Conservation (phyloP, 768 basidiomycete genomes). For the Vararia minispora region DNA sequence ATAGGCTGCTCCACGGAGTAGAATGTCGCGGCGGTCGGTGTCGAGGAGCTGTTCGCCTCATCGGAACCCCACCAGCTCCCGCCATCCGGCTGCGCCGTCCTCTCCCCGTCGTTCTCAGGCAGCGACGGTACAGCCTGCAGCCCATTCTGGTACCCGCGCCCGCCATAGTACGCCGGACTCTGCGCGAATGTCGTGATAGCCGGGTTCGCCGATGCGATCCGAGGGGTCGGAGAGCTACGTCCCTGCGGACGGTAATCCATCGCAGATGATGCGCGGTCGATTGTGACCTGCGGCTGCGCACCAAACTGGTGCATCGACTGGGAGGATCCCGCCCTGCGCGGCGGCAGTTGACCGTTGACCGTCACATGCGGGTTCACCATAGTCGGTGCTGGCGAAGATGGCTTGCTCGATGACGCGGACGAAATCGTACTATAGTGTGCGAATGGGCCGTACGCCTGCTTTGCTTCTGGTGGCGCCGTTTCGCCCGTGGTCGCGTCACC, state of each 20-base stretch:
- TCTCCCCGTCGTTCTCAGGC: too few species aligned
- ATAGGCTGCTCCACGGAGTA: constrained; percentile 36
- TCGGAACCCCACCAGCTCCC: constrained; percentile 54
- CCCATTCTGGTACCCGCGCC: constrained; percentile 24
- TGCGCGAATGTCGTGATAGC: constrained; percentile 41
- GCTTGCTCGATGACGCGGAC: constrained; percentile 64
- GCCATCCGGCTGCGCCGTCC: constrained; percentile 3
- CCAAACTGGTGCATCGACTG: constrained; percentile 43
- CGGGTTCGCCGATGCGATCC: constrained; percentile 41
- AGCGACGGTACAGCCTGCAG: constrained; percentile 7
- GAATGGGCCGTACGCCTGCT: constrained; percentile 65
- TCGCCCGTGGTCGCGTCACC: constrained; percentile 34
- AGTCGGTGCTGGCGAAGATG: constrained; percentile 61
- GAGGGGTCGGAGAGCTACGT: constrained; percentile 41
- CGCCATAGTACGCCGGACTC: constrained; percentile 23
- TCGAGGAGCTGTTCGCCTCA: constrained; percentile 29
- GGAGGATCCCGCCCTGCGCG: constrained; percentile 58
- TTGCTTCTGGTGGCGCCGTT: constrained; percentile 28
- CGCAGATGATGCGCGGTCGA: constrained; percentile 69
- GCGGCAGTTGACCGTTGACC: constrained; percentile 27
- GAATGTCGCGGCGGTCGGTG: constrained; percentile 66
- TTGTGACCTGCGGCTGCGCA: constrained; percentile 34
- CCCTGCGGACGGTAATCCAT: constrained; percentile 50
- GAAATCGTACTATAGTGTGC: constrained; percentile 90
- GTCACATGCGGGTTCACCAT: constrained; percentile 25